A percentile compares a stretch with the other conserved stretches of the same genome.
Evolutionary conservation across 345 rosid species (phyloP).

Genomic region (Mangifera indica): DNA sequence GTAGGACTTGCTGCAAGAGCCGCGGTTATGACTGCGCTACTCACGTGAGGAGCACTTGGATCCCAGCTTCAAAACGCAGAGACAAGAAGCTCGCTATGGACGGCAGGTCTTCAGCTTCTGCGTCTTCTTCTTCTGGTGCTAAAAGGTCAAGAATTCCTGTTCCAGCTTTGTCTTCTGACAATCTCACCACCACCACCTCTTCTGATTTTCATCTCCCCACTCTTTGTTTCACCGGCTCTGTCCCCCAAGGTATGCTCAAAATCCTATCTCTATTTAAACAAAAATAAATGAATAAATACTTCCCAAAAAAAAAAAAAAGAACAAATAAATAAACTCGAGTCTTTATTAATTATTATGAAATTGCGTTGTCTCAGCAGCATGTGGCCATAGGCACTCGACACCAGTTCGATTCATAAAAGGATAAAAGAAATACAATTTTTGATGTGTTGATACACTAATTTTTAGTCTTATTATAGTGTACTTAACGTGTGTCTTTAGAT

Average conservation of each 20-base stretch:
- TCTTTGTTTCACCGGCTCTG: slow-evolving; percentile 37
- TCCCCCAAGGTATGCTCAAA: slow-evolving; percentile 47
- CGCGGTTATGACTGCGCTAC: slow-evolving; percentile 67
- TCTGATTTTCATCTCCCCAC: slow-evolving; percentile 37
- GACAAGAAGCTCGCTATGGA: slow-evolving; percentile 29
- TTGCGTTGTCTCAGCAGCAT: too few relatives aligned
- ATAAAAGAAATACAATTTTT: too few relatives aligned
- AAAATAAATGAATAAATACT: neutral
- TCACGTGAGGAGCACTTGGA: slow-evolving; percentile 89
- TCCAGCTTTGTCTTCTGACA: slow-evolving; percentile 22
- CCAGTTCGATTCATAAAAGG: too few relatives aligned
- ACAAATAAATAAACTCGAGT: too few relatives aligned
- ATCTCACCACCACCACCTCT: slow-evolving; percentile 23
- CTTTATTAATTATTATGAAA: too few relatives aligned
- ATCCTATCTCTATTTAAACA: neutral
- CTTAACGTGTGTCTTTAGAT: neutral
- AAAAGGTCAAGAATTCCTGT: slow-evolving; percentile 48
- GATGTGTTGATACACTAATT: too few relatives aligned
- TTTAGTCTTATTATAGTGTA: too few relatives aligned
- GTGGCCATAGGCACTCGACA: too few relatives aligned
- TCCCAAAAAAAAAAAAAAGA: neutral
- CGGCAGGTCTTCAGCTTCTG: slow-evolving; percentile 33
- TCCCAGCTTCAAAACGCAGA: slow-evolving; percentile 54
- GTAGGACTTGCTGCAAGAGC: slow-evolving; percentile 84
- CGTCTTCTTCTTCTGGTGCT: slow-evolving; percentile 43